A percentile compares a stretch with the other conserved stretches of the same genome.
These are phyloP conservation scores for Rhodofomes roseus DNA, from an alignment of 1,284 basidiomycete genomes.

Conservation along the genomic window DNA sequence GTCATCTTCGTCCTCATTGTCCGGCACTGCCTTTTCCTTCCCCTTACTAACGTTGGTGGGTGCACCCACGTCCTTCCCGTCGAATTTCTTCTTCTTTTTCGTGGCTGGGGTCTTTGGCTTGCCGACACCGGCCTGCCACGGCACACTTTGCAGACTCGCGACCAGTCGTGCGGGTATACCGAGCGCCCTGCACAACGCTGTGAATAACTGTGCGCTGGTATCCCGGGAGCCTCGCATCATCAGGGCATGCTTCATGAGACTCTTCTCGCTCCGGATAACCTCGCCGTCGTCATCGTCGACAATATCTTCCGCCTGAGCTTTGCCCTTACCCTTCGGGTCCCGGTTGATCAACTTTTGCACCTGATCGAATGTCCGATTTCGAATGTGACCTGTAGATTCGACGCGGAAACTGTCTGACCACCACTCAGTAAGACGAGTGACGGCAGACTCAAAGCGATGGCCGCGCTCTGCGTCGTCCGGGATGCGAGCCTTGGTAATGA, in stretches of 20 bases:
- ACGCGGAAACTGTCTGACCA: constrained; percentile 75
- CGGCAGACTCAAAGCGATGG: constrained; percentile 79
- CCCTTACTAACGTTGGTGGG: constrained; percentile 15
- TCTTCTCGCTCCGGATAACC: constrained; percentile 71
- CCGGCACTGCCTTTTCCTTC: constrained; percentile 23
- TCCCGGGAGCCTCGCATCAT: constrained; percentile 83
- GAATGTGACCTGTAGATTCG: constrained; percentile 58
- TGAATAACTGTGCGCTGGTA: constrained; percentile 89
- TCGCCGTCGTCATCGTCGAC: constrained; percentile 62
- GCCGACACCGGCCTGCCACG: constrained; percentile 69
- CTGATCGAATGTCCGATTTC: constrained; percentile 72
- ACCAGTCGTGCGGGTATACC: constrained; percentile 88
- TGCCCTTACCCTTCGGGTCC: constrained; percentile 30
- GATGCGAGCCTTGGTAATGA: constrained; percentile 79
- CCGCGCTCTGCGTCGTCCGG: constrained; percentile 80
- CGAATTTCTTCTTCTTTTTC: constrained; percentile 35
- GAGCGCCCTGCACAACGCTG: constrained; percentile 82
- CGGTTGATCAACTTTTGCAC: constrained; percentile 45
- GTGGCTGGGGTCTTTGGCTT: constrained; percentile 46
- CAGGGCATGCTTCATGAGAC: constrained; percentile 86
- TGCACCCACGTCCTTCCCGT: constrained; percentile 28
- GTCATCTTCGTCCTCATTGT: constrained; percentile 32
- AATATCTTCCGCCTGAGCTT: constrained; percentile 24
- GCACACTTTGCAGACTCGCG: constrained; percentile 87
- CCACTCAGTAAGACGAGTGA: constrained; percentile 76